These are phyloP conservation scores for Heritiera littoralis DNA, from an alignment of 345 rosid species.

Conservation along the genomic window DNA sequence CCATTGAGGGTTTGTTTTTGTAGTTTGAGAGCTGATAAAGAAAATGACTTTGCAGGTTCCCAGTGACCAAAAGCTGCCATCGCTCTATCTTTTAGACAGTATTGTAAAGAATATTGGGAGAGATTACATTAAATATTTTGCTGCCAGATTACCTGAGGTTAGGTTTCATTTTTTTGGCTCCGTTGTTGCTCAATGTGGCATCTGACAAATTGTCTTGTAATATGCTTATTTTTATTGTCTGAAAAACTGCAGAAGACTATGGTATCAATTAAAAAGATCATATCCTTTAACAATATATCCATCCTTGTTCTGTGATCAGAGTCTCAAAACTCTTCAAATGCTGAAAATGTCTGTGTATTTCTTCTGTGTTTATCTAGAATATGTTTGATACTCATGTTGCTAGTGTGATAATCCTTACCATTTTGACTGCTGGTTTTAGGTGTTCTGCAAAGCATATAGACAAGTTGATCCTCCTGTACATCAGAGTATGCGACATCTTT, in stretches of 20 bases:
- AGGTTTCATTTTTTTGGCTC: slow-evolving; percentile 34
- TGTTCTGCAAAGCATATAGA: slow-evolving; percentile 85
- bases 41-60: slow-evolving; percentile 81
- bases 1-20: not conserved
- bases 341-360: not conserved
- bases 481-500: slow-evolving; percentile 91
- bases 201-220: not conserved
- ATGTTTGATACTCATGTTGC: slow-evolving; percentile 8
- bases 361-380: not conserved
- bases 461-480: slow-evolving; percentile 82
- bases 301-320: slow-evolving; percentile 13
- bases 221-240: slow-evolving; percentile 5
- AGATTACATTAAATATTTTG: slow-evolving; percentile 89
- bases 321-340: slow-evolving; percentile 3
- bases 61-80: slow-evolving; percentile 96
- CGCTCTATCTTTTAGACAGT: slow-evolving; percentile 97
- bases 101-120: slow-evolving; percentile 97
- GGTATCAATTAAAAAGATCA: not conserved
- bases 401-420: slow-evolving; percentile 11
- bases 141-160: slow-evolving; percentile 82
- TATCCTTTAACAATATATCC: not conserved
- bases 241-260: not conserved
- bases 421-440: slow-evolving; percentile 43
- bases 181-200: not conserved
- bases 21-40: slow-evolving; percentile 42